Base-by-base conservation (phyloP, 2,329 filamentous ascomycete genomes). In the Lachnellula cervina region DNA sequence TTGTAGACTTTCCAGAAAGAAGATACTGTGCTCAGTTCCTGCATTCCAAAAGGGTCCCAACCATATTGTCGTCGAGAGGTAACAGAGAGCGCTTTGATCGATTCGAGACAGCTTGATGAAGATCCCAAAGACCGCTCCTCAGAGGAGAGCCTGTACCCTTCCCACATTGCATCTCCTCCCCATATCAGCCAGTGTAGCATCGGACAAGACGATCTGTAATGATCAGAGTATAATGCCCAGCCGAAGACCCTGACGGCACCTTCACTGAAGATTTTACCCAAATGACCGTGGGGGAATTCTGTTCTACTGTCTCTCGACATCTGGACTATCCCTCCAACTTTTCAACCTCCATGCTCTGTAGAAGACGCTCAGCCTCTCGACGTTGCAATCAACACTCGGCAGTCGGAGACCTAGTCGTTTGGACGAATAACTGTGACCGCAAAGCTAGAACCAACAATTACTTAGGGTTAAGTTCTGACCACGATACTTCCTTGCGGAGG, bases 391-490 rank as follows among this genome's bases (percentile, higher is more conserved):
- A 56, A 60, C 56, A 59, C 55, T 61, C 48, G 49, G 59, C 61
- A 59, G 59, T 55, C 51, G 57, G 57, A 62, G 56, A 69, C 74
- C 73, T 91, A 91, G 71, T 92, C 83, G 79, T 80, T 76, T 77
- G 76, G 74, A 80, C 75, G 80, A 74, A 84, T 84, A 84, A 87
- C 86, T 81, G 76, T 77, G 72, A 79, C 78, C 83, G 83, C 84
- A 88, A 91, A 68, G 80, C 88, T 89, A 69, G 83, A 85, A 89
- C 88, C 88, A 84, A 77, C 73, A 70, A 76, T 74, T 77, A 77
- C 81, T 88, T 96, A 96, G 92, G 92, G 92, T 96, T 96, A 96
- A 92, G 89, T 92, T 92, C 89, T 90, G 85, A 87, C 74, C 77
- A 74, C 77, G 77, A 78, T 83, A 79, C 83, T 84, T 82, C 81